These are phyloP conservation scores for Talaromyces adpressus DNA, from an alignment of 495 filamentous ascomycete species.

Conservation along the genomic window DNA sequence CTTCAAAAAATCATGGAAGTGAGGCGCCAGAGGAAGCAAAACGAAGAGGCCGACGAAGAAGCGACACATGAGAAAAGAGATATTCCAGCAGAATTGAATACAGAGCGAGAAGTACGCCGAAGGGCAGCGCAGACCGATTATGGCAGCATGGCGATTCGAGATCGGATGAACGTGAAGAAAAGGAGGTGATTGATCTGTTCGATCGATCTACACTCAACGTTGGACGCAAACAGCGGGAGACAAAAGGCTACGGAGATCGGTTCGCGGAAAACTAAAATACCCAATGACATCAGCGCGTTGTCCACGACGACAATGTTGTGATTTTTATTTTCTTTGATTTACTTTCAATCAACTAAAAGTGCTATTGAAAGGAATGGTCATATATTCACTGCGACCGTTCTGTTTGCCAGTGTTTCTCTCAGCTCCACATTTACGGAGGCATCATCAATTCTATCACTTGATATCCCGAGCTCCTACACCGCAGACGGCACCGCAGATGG, in stretches of 20 bases:
- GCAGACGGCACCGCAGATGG: constrained; percentile 13
- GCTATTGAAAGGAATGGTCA: not conserved
- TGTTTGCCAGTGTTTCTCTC: not conserved
- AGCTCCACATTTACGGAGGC: not conserved
- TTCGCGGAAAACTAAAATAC: not conserved
- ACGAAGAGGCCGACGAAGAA: not conserved
- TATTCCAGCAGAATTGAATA: not conserved
- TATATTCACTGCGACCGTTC: not conserved
- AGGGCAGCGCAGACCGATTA: constrained; percentile 1
- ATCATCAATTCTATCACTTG: not conserved
- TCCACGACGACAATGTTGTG: not conserved
- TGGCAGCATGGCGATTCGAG: constrained; percentile 9
- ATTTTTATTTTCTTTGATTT: not conserved
- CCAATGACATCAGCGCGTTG: constrained; percentile 6
- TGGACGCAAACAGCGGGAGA: not conserved
- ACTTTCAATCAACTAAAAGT: too few relatives aligned
- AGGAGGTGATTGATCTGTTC: not conserved
- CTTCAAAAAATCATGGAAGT: constrained; percentile 8
- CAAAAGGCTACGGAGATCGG: not conserved
- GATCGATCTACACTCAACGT: not conserved
- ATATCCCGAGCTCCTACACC: not conserved
- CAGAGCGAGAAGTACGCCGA: not conserved
- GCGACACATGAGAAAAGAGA: not conserved
- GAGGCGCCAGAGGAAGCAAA: not conserved
- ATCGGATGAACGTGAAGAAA: constrained; percentile 6